These are phyloP conservation scores for Claviceps lovelessii DNA, from an alignment of 2,329 filamentous ascomycete genomes.

Conservation along the genomic window DNA sequence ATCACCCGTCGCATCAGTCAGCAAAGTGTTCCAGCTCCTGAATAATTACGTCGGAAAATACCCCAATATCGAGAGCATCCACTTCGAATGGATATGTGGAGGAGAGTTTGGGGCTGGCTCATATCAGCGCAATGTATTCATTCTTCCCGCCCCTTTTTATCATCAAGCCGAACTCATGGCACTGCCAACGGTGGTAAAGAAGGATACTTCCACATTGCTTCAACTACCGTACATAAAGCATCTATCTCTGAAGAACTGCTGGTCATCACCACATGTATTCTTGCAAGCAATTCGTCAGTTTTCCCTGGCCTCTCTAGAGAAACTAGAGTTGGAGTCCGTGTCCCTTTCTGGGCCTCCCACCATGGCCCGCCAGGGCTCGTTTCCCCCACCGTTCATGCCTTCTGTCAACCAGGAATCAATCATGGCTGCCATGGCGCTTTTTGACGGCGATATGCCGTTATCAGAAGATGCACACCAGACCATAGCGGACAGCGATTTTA, in stretches of 20 bases:
- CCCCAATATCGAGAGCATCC: constrained; percentile 40
- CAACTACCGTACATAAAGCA: constrained; percentile 41
- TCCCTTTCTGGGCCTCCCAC: constrained; percentile 41
- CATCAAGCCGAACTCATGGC: constrained; percentile 19
- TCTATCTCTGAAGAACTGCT: constrained; percentile 54
- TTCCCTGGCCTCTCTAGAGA: constrained; percentile 31
- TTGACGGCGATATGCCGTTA: neutral
- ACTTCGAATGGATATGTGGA: constrained; percentile 52
- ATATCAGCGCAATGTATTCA: constrained; percentile 44
- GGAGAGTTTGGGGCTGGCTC: constrained; percentile 52
- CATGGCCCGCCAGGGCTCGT: neutral
- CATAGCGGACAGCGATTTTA: neutral
- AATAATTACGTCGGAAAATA: constrained; percentile 32
- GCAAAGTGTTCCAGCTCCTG: constrained; percentile 38
- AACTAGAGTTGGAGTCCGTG: constrained; percentile 47
- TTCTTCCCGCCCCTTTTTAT: constrained; percentile 47
- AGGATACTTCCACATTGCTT: constrained; percentile 26
- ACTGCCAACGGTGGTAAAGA: constrained; percentile 14
- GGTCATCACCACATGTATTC: constrained; percentile 44
- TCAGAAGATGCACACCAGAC: neutral
- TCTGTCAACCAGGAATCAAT: constrained; percentile 7
- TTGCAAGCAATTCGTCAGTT: constrained; percentile 35
- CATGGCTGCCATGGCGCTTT: neutral
- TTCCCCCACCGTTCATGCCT: neutral
- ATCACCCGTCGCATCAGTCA: constrained; percentile 35